phyloP scores from a whole-genome alignment of 352 stramenopile species.

The Heterotrichella gracilis region DNA sequence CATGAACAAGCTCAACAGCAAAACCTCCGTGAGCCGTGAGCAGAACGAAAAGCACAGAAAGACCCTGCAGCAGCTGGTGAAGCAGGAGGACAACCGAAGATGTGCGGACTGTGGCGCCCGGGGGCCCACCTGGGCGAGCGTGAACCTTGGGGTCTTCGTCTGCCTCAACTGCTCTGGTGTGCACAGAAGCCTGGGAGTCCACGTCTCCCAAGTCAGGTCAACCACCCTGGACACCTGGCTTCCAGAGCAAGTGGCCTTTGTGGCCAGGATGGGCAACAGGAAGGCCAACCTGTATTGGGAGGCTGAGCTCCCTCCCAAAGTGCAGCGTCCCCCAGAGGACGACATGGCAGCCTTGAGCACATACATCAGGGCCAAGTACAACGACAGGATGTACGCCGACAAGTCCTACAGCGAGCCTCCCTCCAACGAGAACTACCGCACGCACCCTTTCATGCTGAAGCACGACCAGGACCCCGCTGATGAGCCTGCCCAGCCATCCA shows the following conservation, averaged over 20 bases:
- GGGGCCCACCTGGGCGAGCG: constrained; percentile 57
- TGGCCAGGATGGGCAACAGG: constrained; percentile 53
- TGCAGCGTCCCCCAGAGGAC: constrained; percentile 21
- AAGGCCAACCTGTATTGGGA: constrained; percentile 52
- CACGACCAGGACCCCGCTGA: too few relatives aligned
- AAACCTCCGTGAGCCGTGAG: too few relatives aligned
- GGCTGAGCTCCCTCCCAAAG: constrained; percentile 29
- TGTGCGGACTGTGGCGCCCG: too few relatives aligned
- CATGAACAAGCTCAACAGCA: too few relatives aligned
- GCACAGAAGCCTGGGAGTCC: constrained; percentile 54
- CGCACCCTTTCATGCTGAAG: too few relatives aligned
- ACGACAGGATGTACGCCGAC: too few relatives aligned
- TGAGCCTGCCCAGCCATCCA: too few relatives aligned
- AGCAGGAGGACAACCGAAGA: too few relatives aligned
- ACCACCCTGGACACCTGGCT: constrained; percentile 68
- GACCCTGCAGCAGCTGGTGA: too few relatives aligned
- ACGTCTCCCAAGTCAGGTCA: constrained; percentile 57
- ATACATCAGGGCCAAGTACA: constrained; percentile 29
- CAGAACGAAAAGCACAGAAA: too few relatives aligned
- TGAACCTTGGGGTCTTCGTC: constrained; percentile 65
- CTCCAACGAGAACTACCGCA: too few relatives aligned
- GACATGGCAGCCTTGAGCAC: constrained; percentile 20
- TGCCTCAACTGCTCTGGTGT: constrained; percentile 63
- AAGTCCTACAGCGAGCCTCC: too few relatives aligned
- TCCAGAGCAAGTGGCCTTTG: constrained; percentile 41